Percentiles rank a stretch among this genome's conserved stretches.
phyloP scores from a whole-genome alignment of 2,329 filamentous ascomycete species.

The Neoscytalidium dimidiatum region DNA sequence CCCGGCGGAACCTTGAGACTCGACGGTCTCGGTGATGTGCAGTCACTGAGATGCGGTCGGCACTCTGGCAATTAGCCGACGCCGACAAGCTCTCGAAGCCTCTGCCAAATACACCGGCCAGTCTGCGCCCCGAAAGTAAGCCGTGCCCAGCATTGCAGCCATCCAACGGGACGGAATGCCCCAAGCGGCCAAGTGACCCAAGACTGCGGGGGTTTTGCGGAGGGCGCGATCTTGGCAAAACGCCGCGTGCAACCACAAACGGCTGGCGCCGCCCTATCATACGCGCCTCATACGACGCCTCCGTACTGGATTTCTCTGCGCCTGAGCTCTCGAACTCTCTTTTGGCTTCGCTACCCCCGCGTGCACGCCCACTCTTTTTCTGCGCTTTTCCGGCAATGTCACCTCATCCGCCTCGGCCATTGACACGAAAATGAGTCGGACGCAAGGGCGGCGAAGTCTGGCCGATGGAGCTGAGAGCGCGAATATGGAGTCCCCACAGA shows the following conservation, averaged over 20 bases:
- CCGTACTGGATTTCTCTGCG: not conserved
- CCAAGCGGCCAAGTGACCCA: constrained; percentile 5
- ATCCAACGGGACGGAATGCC: constrained; percentile 5
- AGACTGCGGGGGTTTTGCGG: constrained; percentile 12
- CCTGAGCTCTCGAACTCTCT: not conserved
- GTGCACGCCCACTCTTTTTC: not conserved
- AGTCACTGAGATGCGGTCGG: not conserved
- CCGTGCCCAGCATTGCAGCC: constrained; percentile 12
- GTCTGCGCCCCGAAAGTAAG: constrained; percentile 16
- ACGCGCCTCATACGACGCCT: not conserved
- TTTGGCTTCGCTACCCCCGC: not conserved
- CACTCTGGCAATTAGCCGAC: not conserved
- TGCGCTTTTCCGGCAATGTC: not conserved
- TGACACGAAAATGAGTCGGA: constrained; percentile 7
- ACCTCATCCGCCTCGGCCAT: not conserved
- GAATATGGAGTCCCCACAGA: constrained; percentile 6
- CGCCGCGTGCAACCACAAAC: constrained; percentile 15
- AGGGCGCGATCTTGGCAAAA: not conserved
- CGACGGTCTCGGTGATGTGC: not conserved
- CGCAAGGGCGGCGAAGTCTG: not conserved
- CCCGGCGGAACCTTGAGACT: not conserved
- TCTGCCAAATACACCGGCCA: constrained; percentile 3
- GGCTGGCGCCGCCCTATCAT: constrained; percentile 14
- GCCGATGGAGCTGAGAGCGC: not conserved
- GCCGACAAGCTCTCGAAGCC: constrained; percentile 13